Conservation (phyloP, 2,329 filamentous ascomycete species). For the Zasmidium citrigriseum region DNA sequence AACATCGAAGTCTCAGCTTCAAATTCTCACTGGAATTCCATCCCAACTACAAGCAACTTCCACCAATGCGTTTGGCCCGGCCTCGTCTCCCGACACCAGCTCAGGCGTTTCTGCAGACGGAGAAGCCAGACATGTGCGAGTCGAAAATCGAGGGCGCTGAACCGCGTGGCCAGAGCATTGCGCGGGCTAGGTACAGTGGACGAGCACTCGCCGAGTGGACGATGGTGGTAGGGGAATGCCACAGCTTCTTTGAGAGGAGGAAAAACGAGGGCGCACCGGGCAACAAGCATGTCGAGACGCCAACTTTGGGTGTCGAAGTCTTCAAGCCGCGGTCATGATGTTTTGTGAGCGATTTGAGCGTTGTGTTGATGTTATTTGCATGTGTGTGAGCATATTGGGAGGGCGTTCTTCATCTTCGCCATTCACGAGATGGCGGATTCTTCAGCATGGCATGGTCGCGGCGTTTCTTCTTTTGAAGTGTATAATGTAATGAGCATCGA, state of each 20-base stretch:
- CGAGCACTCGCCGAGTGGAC: constrained; percentile 78
- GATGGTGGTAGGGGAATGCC: constrained; percentile 73
- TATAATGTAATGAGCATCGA: no score
- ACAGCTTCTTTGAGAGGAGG: constrained; percentile 76
- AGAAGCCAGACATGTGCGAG: constrained; percentile 1
- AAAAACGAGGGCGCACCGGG: constrained; percentile 70
- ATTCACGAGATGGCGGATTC: no score
- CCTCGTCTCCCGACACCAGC: constrained; percentile 72
- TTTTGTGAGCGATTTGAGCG: constrained; percentile 1
- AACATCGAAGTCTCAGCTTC: constrained; percentile 64
- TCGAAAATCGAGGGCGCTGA: constrained; percentile 21
- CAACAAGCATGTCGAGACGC: constrained; percentile 70
- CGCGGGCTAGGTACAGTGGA: constrained; percentile 62
- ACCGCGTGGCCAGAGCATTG: constrained; percentile 40
- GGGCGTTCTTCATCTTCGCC: no score
- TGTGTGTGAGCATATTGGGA: no score
- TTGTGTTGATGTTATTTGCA: neutral
- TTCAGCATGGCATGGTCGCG: no score
- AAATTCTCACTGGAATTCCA: constrained; percentile 73
- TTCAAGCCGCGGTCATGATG: constrained; percentile 43
- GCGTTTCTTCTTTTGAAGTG: no score
- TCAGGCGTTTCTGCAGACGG: constrained; percentile 61
- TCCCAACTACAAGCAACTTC: constrained; percentile 56
- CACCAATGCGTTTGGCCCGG: constrained; percentile 63
- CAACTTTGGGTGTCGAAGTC: constrained; percentile 64